These are phyloP conservation scores for Postia placenta DNA, from an alignment of 768 basidiomycete species.

Conservation along the genomic window DNA sequence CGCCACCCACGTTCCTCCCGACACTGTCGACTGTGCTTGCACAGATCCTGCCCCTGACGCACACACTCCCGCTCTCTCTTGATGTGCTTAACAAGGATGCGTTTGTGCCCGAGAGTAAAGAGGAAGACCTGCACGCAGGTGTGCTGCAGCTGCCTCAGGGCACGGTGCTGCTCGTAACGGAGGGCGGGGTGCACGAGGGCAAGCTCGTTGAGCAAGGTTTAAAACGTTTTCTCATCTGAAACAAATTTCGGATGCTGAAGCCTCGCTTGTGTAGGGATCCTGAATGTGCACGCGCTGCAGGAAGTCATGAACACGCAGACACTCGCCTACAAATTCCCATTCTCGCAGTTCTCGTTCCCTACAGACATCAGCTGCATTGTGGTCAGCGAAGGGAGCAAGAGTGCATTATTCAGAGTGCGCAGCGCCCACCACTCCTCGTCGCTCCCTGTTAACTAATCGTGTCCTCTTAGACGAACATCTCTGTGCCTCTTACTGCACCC, in stretches of 20 bases:
- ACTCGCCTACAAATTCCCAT: constrained; percentile 72
- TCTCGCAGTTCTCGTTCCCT: constrained; percentile 62
- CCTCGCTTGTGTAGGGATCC: constrained; percentile 39
- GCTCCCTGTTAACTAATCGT: not conserved
- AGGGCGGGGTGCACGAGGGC: constrained; percentile 65
- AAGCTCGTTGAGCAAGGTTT: constrained; percentile 45
- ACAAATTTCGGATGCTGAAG: not conserved
- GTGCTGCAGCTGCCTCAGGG: constrained; percentile 66
- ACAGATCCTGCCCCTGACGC: constrained; percentile 51
- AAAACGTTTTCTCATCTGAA: not conserved
- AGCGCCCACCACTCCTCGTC: not conserved
- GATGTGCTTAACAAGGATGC: constrained; percentile 48
- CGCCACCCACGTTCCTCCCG: constrained; percentile 25
- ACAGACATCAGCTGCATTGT: constrained; percentile 69
- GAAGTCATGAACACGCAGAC: constrained; percentile 59
- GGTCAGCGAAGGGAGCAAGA: constrained; percentile 57
- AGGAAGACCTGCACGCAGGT: constrained; percentile 71
- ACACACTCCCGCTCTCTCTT: constrained; percentile 55
- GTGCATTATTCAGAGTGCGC: constrained; percentile 64
- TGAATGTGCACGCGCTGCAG: constrained; percentile 59
- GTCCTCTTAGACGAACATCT: constrained; percentile 50
- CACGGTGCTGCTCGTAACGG: constrained; percentile 55
- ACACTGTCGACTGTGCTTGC: constrained; percentile 49
- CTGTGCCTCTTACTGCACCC: constrained; percentile 39
- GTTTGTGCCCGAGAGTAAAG: constrained; percentile 62